A percentile compares a stretch with the other conserved stretches of the same genome.
Conservation (phyloP, 2,329 filamentous ascomycete species). For the Neobulgaria alba region DNA sequence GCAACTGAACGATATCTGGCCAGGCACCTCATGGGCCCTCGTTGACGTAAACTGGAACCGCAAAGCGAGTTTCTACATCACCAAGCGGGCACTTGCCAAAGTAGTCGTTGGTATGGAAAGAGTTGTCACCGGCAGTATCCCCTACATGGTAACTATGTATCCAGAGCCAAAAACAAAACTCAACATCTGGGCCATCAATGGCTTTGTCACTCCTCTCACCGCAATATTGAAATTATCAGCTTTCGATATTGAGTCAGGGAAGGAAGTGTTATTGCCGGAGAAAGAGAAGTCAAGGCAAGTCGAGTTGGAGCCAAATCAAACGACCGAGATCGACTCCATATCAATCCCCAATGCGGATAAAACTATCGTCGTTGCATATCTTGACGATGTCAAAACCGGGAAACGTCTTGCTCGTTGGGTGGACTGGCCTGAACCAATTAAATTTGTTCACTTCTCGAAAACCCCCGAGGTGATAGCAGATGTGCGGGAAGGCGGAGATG, state of each 20-base stretch:
- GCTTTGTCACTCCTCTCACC: conserved; percentile 5
- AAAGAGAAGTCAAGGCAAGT: conserved; percentile 18
- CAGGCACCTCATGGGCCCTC: conserved; percentile 56
- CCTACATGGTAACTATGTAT: conserved; percentile 17
- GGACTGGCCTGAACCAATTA: conserved; percentile 64
- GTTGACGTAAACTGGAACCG: conserved; percentile 48
- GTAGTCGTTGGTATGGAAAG: conserved; percentile 20
- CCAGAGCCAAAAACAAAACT: conserved; percentile 8
- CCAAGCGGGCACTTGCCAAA: conserved; percentile 36
- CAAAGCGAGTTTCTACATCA: conserved; percentile 45
- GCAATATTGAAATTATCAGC: conserved; percentile 34
- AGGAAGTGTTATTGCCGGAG: conserved; percentile 37
- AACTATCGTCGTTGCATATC: conserved; percentile 50
- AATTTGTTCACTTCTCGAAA: conserved; percentile 52
- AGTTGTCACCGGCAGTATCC: conserved; percentile 7
- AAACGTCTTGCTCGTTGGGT: conserved; percentile 50
- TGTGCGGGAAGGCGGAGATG: conserved; percentile 24
- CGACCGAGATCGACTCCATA: conserved; percentile 47
- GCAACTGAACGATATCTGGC: conserved; percentile 66
- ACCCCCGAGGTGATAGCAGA: conserved; percentile 35
- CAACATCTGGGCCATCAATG: conserved; percentile 21
- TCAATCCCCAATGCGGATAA: conserved; percentile 42
- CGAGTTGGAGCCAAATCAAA: conserved; percentile 37
- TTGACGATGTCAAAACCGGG: conserved; percentile 36
- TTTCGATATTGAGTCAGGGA: conserved; percentile 53